Conservation (phyloP, 371 early-diverging fungal genomes). For the Capniomyces stellatus region DNA sequence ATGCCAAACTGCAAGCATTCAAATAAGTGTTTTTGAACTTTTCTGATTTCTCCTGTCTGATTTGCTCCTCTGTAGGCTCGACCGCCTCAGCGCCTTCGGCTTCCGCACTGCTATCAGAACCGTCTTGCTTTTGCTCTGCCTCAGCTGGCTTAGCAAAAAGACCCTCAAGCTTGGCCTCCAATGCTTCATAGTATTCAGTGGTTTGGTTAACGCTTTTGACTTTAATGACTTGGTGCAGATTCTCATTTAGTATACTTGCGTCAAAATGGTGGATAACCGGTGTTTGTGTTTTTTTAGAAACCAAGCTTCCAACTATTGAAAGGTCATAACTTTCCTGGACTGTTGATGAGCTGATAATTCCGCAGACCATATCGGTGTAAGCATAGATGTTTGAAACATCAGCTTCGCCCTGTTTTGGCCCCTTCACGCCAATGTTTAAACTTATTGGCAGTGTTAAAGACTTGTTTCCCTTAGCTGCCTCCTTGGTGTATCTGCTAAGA, state of each 20-base stretch:
- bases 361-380: neutral
- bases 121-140: neutral
- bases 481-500: neutral
- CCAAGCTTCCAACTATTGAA: neutral
- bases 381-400: neutral
- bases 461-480: neutral
- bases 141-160: slow-evolving; percentile 7
- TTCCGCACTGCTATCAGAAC: neutral
- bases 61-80: no score
- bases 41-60: no score
- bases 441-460: neutral
- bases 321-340: slow-evolving; percentile 1
- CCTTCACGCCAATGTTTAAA: neutral
- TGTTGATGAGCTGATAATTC: neutral
- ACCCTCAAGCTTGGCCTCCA: no score
- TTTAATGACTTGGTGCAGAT: slow-evolving; percentile 37
- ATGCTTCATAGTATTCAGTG: neutral
- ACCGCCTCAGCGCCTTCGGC: no score
- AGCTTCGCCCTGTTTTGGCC: no score
- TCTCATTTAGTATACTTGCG: no score
- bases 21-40: no score
- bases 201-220: neutral
- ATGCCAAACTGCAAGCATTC: no score
- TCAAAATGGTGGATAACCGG: slow-evolving; percentile 30
- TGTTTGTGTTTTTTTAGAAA: slow-evolving; percentile 26